phyloP scores from a whole-genome alignment of 352 stramenopile species.

The Globisporangium cystogenes region DNA sequence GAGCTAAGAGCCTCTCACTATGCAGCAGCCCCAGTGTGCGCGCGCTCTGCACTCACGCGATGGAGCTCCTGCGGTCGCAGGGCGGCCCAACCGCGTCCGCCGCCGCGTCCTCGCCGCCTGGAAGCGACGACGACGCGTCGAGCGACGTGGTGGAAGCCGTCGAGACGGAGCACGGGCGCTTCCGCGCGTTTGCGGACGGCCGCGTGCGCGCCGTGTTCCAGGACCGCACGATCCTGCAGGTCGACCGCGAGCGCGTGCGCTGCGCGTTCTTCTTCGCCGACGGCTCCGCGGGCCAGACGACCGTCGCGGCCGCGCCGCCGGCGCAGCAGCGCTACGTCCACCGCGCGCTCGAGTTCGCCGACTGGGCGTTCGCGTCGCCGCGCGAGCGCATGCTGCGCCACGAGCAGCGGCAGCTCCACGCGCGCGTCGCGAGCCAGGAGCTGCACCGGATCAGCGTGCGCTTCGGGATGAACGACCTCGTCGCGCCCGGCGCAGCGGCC shows the following conservation, averaged over 20 bases:
- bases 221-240: slow-evolving; percentile 69
- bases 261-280: slow-evolving; percentile 55
- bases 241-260: slow-evolving; percentile 24
- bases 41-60: slow-evolving; percentile 10
- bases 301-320: slow-evolving; percentile 27
- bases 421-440: slow-evolving; percentile 25
- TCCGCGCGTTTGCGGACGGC: slow-evolving; percentile 62
- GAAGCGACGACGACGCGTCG: not conserved
- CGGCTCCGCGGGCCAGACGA: slow-evolving; percentile 30
- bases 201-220: slow-evolving; percentile 55
- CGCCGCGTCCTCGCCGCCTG: not conserved
- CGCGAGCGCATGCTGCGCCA: slow-evolving; percentile 42
- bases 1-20: not conserved
- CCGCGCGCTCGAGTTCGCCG: slow-evolving; percentile 45
- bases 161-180: slow-evolving; percentile 48
- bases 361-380: slow-evolving; percentile 61
- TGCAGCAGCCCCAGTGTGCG: not conserved
- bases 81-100: slow-evolving; percentile 14
- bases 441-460: slow-evolving; percentile 42
- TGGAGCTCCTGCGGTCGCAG: slow-evolving; percentile 7
- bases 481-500: slow-evolving; percentile 1
- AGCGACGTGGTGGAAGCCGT: slow-evolving; percentile 23
- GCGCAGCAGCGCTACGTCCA: slow-evolving; percentile 44
- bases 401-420: slow-evolving; percentile 20
- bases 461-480: slow-evolving; percentile 24